A percentile compares a stretch with the other conserved stretches of the same genome.
These are phyloP conservation scores for Noccaea caerulescens DNA, from an alignment of 345 rosid species.

Conservation along the genomic window DNA sequence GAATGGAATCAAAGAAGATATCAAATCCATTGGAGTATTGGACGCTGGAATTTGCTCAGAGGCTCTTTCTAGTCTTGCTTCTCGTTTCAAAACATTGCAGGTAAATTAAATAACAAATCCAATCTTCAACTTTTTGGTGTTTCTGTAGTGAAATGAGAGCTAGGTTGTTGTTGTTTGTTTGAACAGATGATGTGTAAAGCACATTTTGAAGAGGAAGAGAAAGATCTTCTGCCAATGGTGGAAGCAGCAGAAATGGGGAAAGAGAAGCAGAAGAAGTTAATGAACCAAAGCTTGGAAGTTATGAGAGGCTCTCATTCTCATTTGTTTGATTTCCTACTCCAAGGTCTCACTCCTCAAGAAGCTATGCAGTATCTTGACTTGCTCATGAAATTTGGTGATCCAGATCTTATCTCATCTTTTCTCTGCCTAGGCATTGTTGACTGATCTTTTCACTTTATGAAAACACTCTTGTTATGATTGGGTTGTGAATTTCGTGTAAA, in stretches of 20 bases:
- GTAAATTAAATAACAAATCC: constrained; percentile 30
- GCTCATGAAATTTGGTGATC: constrained; percentile 49
- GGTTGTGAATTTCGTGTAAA: constrained; percentile 34
- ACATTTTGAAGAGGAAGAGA: constrained; percentile 73
- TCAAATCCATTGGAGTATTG: constrained; percentile 65
- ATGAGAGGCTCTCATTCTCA: constrained; percentile 70
- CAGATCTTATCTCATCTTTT: constrained; percentile 42
- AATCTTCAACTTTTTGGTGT: background rate
- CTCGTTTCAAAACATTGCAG: constrained; percentile 62
- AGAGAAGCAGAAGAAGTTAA: constrained; percentile 51
- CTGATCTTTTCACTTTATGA: constrained; percentile 14
- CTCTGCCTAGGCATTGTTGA: constrained; percentile 19
- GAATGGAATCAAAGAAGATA: constrained; percentile 77
- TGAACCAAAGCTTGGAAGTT: constrained; percentile 53
- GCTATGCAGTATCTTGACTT: constrained; percentile 69
- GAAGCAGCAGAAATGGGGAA: constrained; percentile 65
- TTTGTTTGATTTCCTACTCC: constrained; percentile 52
- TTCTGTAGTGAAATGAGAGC: background rate
- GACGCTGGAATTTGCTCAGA: constrained; percentile 57
- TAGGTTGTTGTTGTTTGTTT: background rate
- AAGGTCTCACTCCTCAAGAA: constrained; percentile 64
- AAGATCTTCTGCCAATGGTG: constrained; percentile 61
- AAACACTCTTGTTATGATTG: constrained; percentile 24
- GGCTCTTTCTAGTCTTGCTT: constrained; percentile 53
- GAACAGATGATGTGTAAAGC: constrained; percentile 55